Base-by-base conservation (phyloP, 139 green algal genomes). In the Gonium pectorale region DNA sequence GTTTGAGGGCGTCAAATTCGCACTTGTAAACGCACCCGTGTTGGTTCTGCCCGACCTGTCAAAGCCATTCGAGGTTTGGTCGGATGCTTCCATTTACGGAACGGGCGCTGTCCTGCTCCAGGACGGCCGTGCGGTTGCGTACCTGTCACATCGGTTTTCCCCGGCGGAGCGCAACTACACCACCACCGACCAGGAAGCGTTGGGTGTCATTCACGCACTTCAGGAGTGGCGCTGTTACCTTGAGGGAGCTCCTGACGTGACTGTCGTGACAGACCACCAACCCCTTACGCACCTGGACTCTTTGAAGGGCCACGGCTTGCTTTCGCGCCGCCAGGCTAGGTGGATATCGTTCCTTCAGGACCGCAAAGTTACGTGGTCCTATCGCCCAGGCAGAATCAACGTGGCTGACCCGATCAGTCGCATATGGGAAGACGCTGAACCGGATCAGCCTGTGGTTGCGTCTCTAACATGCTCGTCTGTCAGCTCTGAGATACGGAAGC, bases 141-240 rank as follows among this genome's bases (percentile, higher is more conserved):
- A 81, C 41, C 17, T 81, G 1, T 87, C 51, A 13, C 41, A 38
- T 1, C 87, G 21, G 64, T 71, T 71, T 21, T 27, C 64, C 2
- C 21, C 64, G 5, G 64, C 64, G 17, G 64, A 71, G 22, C n/a
- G n/a, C n/a, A n/a, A n/a, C n/a, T n/a, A n/a, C n/a, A n/a, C n/a
- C n/a, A n/a, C n/a, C n/a, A n/a, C 35, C 69, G 93, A 56, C 38
- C 29, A 15, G 89, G 89, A 44, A 92, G 92, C 59, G 22, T 35
- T 93, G 2, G 91, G 81, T n/a, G 60, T 92, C 6, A 41, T 89
- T 1, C 24, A 78, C 4, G 79, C 86, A 7, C 19, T 89, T 0
- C 52, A 83, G n/a, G 52, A 88, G 15, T 94, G 91, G 91, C 63
- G 85, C 15, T 87, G 88, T 31, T 92, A 90, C 51, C 41, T 93